Evolutionary conservation across 2,329 filamentous ascomycete genomes (phyloP).

Genomic region (Chaetomiaceae sp.): DNA sequence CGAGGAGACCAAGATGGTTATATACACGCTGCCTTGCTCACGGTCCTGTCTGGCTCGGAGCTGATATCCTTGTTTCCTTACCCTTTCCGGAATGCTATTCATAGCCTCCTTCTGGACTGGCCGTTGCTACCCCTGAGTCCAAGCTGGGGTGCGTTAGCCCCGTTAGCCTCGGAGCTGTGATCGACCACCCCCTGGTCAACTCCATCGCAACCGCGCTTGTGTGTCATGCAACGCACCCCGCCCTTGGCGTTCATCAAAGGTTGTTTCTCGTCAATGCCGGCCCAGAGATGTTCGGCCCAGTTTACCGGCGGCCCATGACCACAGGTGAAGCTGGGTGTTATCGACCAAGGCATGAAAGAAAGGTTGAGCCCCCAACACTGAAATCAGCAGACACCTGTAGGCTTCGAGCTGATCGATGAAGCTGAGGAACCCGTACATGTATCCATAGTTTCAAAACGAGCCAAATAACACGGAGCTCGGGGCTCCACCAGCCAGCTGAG

Average conservation of each 20-base stretch:
- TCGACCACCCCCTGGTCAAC: background rate
- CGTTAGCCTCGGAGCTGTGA: background rate
- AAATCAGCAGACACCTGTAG: too few relatives aligned
- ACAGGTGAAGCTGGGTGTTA: too few relatives aligned
- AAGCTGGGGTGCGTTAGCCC: background rate
- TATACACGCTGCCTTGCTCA: background rate
- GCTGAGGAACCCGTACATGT: too few relatives aligned
- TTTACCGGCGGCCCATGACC: too few relatives aligned
- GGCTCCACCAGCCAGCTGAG: background rate
- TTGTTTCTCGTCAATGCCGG: background rate
- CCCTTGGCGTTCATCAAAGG: background rate
- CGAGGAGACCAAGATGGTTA: background rate
- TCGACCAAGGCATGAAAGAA: background rate
- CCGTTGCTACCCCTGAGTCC: background rate
- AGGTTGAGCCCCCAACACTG: too few relatives aligned
- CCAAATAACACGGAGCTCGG: background rate
- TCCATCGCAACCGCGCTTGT: background rate
- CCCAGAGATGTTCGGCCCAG: background rate
- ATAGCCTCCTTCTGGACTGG: background rate
- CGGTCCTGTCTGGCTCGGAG: background rate
- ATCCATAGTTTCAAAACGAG: too few relatives aligned
- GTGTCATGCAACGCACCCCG: constrained; percentile 8
- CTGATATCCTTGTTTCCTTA: background rate
- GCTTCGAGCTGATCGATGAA: too few relatives aligned
- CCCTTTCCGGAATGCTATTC: constrained; percentile 3